Evolutionary conservation across 1,139 yeast species (phyloP).

Genomic region (Yamadazyma mexicana): DNA sequence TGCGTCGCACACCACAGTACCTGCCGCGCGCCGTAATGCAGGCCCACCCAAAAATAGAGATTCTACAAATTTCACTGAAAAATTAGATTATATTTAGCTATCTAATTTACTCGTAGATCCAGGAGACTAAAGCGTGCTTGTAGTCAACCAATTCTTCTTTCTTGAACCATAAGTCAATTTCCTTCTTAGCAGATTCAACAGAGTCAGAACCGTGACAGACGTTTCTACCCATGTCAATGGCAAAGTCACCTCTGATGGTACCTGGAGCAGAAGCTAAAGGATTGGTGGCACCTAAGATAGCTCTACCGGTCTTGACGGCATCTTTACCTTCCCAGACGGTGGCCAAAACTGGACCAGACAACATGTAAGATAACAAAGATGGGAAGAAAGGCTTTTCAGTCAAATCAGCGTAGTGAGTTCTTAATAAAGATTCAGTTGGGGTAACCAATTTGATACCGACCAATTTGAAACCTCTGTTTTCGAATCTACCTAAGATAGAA

Average conservation of each 20-base stretch:
- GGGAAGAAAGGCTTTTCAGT: conserved; percentile 98
- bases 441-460: conserved; percentile 91
- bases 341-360: conserved; percentile 97
- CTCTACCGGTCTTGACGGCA: conserved; percentile 98
- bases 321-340: conserved; percentile 99
- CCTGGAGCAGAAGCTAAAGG: conserved; percentile 98
- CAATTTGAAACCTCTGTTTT: conserved; percentile 95
- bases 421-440: conserved; percentile 85
- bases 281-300: conserved; percentile 98
- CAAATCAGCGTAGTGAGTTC: conserved; percentile 94
- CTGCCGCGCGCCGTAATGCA: too few species aligned
- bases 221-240: conserved; percentile 98
- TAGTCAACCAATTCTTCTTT: conserved; percentile 92
- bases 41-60: too few species aligned
- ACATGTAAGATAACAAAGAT: conserved; percentile 91
- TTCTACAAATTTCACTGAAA: too few species aligned
- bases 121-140: conserved; percentile 79
- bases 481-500: conserved; percentile 90
- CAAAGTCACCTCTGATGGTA: conserved; percentile 98
- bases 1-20: too few species aligned
- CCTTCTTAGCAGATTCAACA: conserved; percentile 96
- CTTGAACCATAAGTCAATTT: conserved; percentile 97
- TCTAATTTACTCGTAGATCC: conserved; percentile 84
- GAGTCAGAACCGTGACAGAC: conserved; percentile 99
- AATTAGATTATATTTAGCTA: too few species aligned